Evolutionary conservation across 2,329 filamentous ascomycete species (phyloP).

Genomic region (Neofusicoccum cordaticola): DNA sequence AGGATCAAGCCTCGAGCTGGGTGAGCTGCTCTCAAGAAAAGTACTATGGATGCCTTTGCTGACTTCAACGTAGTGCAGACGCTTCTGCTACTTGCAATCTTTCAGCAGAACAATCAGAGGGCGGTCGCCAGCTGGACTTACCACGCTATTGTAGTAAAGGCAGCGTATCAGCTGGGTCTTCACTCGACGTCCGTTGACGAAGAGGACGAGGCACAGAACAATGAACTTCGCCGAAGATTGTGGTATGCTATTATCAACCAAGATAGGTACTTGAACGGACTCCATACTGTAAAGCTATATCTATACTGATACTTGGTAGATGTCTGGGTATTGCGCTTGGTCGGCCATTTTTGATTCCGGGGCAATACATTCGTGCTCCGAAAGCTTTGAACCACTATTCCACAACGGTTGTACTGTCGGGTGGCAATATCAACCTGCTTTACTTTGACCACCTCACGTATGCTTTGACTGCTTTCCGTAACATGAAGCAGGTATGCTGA

Average conservation of each 20-base stretch:
- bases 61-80: constrained; percentile 27
- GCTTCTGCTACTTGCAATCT: constrained; percentile 32
- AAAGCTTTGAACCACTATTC: too few species aligned
- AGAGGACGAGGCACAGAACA: not conserved
- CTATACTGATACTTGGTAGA: not conserved
- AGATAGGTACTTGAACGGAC: not conserved
- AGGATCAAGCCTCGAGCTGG: constrained; percentile 17
- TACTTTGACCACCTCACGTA: not conserved
- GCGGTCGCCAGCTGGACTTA: constrained; percentile 34
- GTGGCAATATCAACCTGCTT: not conserved
- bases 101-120: constrained; percentile 36
- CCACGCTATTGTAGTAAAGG: constrained; percentile 32
- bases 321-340: not conserved
- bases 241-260: not conserved
- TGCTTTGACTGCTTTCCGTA: too few species aligned
- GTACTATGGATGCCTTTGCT: too few species aligned
- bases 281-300: not conserved
- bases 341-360: not conserved
- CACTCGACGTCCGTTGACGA: constrained; percentile 24
- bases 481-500: not conserved
- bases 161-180: constrained; percentile 35
- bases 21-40: too few species aligned
- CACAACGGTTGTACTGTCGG: not conserved
- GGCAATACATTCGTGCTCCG: not conserved
- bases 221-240: not conserved